These are phyloP conservation scores for apple (Malus domestica) DNA, from an alignment of 306 rosid species.

Conservation along the genomic window DNA sequence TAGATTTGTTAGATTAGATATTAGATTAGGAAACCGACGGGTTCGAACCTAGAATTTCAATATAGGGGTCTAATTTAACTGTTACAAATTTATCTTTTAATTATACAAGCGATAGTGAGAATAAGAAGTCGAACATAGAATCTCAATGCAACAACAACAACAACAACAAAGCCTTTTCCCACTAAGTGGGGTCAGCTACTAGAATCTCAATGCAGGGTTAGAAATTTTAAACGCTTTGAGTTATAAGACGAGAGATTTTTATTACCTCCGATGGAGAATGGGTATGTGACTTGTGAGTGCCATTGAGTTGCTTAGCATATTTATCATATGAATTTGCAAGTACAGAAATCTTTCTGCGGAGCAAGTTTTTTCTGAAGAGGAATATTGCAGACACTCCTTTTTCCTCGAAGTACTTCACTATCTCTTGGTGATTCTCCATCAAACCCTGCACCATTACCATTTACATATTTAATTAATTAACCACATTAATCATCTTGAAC, in stretches of 20 bases:
- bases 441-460: conserved; percentile 28
- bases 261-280: conserved; percentile 43
- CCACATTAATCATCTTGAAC: not conserved
- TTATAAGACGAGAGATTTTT: not conserved
- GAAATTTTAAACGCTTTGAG: not conserved
- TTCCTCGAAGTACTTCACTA: conserved; percentile 43
- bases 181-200: too few species aligned
- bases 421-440: conserved; percentile 42
- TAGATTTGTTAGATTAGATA: too few species aligned
- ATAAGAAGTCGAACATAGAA: too few species aligned
- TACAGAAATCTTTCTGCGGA: conserved; percentile 57
- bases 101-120: too few species aligned
- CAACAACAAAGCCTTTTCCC: too few species aligned
- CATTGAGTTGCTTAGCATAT: conserved; percentile 49
- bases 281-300: conserved; percentile 67
- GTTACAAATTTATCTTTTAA: too few species aligned
- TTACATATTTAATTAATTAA: not conserved
- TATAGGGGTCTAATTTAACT: too few species aligned
- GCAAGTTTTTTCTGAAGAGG: conserved; percentile 57
- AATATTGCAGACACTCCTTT: conserved; percentile 45
- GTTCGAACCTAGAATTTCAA: too few species aligned
- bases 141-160: too few species aligned
- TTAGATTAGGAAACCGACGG: too few species aligned
- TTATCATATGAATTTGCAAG: conserved; percentile 54
- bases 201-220: too few species aligned